Evolutionary conservation across 2,329 filamentous ascomycete species (phyloP).

Genomic region (Cercospora sp.): DNA sequence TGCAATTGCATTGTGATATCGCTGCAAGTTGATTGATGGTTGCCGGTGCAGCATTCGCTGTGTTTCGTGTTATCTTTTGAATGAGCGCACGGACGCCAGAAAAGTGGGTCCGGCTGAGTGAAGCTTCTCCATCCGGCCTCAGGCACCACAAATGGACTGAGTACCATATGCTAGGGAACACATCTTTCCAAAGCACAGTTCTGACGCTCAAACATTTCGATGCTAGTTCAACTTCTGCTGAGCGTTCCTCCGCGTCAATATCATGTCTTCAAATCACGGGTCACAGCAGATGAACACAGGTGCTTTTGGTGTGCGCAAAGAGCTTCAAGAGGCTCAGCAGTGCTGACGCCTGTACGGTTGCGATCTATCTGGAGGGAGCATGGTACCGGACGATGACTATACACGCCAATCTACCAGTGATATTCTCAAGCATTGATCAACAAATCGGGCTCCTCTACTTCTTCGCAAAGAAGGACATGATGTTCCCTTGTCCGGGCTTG

Average conservation of each 20-base stretch:
- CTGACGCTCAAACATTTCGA: no score
- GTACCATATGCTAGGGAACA: no score
- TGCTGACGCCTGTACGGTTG: not conserved
- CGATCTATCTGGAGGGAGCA: not conserved
- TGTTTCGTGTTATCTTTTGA: no score
- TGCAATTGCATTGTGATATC: no score
- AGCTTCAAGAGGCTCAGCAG: not conserved
- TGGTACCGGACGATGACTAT: not conserved
- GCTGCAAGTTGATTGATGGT: no score
- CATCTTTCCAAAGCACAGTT: no score
- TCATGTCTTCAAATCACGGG: no score
- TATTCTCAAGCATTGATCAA: not conserved
- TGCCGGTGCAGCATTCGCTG: no score
- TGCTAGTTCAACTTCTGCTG: not conserved
- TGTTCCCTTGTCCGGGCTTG: constrained; percentile 67
- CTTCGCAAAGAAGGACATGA: constrained; percentile 91
- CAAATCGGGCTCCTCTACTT: constrained; percentile 59
- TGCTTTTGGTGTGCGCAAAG: not conserved
- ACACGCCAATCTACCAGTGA: not conserved
- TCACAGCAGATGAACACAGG: not conserved
- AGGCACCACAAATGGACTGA: no score
- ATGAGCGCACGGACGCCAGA: no score
- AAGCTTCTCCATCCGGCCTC: no score
- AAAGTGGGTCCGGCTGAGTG: no score
- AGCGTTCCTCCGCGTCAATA: not conserved